These are phyloP conservation scores for Diaporthe vexans DNA, from an alignment of 2,329 filamentous ascomycete species.

Conservation along the genomic window DNA sequence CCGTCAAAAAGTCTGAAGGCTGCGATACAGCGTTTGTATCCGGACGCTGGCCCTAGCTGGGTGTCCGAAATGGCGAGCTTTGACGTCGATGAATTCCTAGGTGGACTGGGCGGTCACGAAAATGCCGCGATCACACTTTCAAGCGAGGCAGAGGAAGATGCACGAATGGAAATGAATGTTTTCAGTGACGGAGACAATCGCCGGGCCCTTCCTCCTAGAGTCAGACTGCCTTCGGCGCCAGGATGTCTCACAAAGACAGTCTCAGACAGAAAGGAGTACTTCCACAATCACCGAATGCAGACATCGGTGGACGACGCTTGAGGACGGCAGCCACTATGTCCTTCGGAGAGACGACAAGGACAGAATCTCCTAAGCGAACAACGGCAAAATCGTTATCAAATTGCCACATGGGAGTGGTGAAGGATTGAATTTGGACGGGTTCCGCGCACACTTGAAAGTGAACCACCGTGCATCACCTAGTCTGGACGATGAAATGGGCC, in stretches of 20 bases:
- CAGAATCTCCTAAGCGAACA: neutral
- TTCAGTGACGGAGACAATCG: neutral
- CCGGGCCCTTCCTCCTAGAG: neutral
- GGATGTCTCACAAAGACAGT: neutral
- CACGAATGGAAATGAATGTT: neutral
- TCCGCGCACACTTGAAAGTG: slow-evolving; percentile 1
- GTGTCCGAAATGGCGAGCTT: slow-evolving; percentile 24
- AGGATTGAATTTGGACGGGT: neutral
- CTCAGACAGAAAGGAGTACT: neutral
- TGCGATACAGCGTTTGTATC: slow-evolving; percentile 18
- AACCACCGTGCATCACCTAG: neutral
- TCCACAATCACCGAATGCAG: neutral
- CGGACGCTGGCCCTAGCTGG: slow-evolving; percentile 16
- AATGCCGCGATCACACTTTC: neutral
- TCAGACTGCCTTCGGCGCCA: slow-evolving; percentile 10
- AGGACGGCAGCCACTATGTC: neutral
- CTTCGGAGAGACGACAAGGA: neutral
- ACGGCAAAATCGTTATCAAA: slow-evolving; percentile 1
- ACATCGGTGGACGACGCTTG: neutral
- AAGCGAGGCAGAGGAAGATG: neutral
- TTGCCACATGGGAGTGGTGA: neutral
- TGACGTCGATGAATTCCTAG: slow-evolving; percentile 23
- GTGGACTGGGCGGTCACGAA: neutral
- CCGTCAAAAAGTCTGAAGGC: neutral
- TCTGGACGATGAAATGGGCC: neutral